Percentiles rank a stretch among this genome's conserved stretches.
Evolutionary conservation across 495 filamentous ascomycete species (phyloP).

Genomic region (Podospora pseudoanserina): DNA sequence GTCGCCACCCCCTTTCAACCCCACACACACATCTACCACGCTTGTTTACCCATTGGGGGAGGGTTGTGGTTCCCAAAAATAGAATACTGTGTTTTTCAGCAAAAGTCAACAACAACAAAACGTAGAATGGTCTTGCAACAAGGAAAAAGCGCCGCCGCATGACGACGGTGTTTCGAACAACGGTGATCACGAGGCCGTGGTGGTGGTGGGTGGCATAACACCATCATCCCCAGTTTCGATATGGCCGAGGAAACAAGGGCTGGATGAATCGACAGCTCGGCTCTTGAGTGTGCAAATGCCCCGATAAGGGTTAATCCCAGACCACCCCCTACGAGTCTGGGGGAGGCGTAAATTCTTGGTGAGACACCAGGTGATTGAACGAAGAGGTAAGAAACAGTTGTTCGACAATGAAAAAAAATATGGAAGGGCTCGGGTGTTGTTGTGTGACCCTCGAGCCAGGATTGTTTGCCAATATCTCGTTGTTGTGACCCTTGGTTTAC

Average conservation of each 20-base stretch:
- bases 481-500: not conserved
- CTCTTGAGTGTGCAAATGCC: not conserved
- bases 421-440: not conserved
- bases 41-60: not conserved
- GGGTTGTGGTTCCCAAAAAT: not conserved
- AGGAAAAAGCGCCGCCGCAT: not conserved
- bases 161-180: not conserved
- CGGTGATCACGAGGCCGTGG: not conserved
- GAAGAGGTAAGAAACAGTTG: not conserved
- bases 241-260: not conserved
- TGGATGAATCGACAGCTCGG: not conserved
- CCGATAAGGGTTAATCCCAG: not conserved
- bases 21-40: not conserved
- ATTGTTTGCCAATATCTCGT: not conserved
- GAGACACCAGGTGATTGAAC: not conserved
- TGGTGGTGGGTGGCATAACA: not conserved
- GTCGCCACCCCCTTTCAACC: not conserved
- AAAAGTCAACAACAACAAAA: not conserved
- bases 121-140: not conserved
- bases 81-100: not conserved
- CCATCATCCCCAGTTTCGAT: not conserved
- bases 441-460: not conserved
- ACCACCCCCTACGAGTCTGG: not conserved
- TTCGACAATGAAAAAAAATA: not conserved
- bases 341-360: not conserved